Evolutionary conservation across 192 early-diverging fungal species (phyloP).

Genomic region (Coemansia sp.): DNA sequence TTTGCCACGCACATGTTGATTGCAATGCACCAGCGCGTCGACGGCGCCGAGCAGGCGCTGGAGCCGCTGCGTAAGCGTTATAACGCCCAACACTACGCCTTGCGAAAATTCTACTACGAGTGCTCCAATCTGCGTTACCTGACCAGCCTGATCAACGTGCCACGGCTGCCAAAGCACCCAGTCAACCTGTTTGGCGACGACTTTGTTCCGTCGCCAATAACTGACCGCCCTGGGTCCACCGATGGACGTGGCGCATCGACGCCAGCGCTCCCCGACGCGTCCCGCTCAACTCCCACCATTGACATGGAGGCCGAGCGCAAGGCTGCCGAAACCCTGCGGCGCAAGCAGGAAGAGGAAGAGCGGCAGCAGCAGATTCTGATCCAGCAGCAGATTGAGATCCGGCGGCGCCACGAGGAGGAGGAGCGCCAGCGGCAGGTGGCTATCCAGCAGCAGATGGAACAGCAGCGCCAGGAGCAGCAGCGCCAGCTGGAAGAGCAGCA

Average conservation of each 20-base stretch:
- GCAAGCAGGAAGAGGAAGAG: conserved; percentile 66
- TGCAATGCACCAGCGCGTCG: conserved; percentile 78
- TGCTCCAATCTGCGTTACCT: conserved; percentile 87
- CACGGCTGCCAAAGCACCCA: conserved; percentile 76
- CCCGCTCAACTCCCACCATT: conserved; percentile 54
- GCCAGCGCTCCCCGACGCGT: conserved; percentile 47
- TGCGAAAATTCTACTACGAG: conserved; percentile 90
- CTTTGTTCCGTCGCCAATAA: conserved; percentile 62
- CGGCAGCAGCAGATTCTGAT: conserved; percentile 50
- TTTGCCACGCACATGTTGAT: conserved; percentile 94
- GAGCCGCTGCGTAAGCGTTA: conserved; percentile 84
- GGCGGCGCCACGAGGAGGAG: conserved; percentile 61
- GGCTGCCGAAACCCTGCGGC: conserved; percentile 61
- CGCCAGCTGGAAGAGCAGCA: conserved; percentile 70
- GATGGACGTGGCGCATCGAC: conserved; percentile 28
- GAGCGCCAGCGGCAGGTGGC: conserved; percentile 49
- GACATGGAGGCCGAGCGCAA: conserved; percentile 63
- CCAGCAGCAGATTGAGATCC: conserved; percentile 58
- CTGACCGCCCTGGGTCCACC: conserved; percentile 45
- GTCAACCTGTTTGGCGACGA: conserved; percentile 76
- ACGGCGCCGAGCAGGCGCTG: conserved; percentile 77
- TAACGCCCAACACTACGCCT: conserved; percentile 78
- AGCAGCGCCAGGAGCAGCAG: conserved; percentile 57
- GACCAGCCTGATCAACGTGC: conserved; percentile 90
- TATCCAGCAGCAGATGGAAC: conserved; percentile 57